phyloP scores from a whole-genome alignment of 352 stramenopile species.

The Hyaloperonospora brassicae region DNA sequence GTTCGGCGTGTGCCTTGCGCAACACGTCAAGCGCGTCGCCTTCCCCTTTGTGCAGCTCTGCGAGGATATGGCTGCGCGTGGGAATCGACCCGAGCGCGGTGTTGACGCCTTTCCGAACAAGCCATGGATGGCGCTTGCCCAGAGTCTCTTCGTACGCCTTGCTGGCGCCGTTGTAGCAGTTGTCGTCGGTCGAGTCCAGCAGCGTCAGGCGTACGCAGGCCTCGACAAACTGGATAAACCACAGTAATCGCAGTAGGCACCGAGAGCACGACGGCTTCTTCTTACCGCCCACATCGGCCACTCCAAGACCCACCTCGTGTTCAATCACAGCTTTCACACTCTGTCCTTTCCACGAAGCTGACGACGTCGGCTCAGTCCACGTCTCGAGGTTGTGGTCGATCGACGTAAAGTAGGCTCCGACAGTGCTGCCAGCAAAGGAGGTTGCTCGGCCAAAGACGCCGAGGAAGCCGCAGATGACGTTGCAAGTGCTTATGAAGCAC shows the following conservation, averaged over 20 bases:
- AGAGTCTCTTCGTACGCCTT: slow-evolving; percentile 83
- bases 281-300: slow-evolving; percentile 63
- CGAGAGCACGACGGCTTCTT: slow-evolving; percentile 76
- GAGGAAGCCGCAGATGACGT: slow-evolving; percentile 64
- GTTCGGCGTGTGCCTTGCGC: slow-evolving; percentile 34
- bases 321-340: slow-evolving; percentile 51
- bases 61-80: slow-evolving; percentile 46
- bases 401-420: slow-evolving; percentile 62
- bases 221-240: slow-evolving; percentile 83
- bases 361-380: slow-evolving; percentile 29
- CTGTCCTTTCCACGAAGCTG: slow-evolving; percentile 39
- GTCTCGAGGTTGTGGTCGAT: slow-evolving; percentile 53
- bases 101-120: slow-evolving; percentile 80
- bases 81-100: slow-evolving; percentile 61
- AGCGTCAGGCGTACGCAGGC: slow-evolving; percentile 61
- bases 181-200: slow-evolving; percentile 58
- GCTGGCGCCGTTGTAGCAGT: slow-evolving; percentile 47
- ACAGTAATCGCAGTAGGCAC: slow-evolving; percentile 63
- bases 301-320: slow-evolving; percentile 51
- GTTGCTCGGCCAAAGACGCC: slow-evolving; percentile 72
- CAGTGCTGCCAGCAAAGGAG: slow-evolving; percentile 69
- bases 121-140: slow-evolving; percentile 69
- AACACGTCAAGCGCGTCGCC: slow-evolving; percentile 37
- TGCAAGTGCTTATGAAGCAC: slow-evolving; percentile 46
- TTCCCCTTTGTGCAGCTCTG: slow-evolving; percentile 34